A percentile compares a stretch with the other conserved stretches of the same genome.
Conservation (phyloP, 495 filamentous ascomycete genomes). For the Daldinia decipiens region DNA sequence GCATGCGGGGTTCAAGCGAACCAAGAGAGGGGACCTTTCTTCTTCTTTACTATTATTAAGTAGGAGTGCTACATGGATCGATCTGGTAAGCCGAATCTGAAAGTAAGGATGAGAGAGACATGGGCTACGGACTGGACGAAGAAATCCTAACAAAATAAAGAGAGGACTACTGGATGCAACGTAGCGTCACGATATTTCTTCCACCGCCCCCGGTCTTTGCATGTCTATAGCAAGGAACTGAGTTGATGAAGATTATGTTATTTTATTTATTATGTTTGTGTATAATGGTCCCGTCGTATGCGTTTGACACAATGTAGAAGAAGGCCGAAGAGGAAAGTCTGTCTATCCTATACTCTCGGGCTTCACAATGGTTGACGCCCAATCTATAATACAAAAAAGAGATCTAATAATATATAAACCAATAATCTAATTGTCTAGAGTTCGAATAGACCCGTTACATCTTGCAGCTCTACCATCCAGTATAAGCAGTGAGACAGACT, state of each 20-base stretch:
- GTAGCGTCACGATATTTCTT: constrained; percentile 21
- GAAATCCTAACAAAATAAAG: constrained; percentile 5
- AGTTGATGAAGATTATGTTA: constrained; percentile 1
- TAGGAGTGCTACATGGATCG: constrained; percentile 24
- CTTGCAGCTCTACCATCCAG: constrained; percentile 3
- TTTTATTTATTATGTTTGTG: not conserved
- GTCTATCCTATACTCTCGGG: not conserved
- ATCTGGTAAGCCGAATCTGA: constrained; percentile 22
- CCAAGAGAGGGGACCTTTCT: constrained; percentile 20
- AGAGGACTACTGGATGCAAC: constrained; percentile 17
- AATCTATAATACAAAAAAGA: not conserved
- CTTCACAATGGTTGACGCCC: not conserved
- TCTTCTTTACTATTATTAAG: constrained; percentile 31
- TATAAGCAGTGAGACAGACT: constrained; percentile 1
- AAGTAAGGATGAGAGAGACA: constrained; percentile 4
- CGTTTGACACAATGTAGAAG: not conserved
- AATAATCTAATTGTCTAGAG: not conserved
- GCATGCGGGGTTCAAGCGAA: constrained; percentile 40
- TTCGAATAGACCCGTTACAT: constrained; percentile 3
- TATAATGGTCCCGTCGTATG: constrained; percentile 1
- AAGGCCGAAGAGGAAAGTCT: not conserved
- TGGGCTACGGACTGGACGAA: constrained; percentile 6
- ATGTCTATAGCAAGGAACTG: constrained; percentile 7
- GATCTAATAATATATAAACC: not conserved
- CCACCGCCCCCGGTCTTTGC: constrained; percentile 27